phyloP scores from a whole-genome alignment of 2,329 filamentous ascomycete species.

The Paracoccidioides lutzii region DNA sequence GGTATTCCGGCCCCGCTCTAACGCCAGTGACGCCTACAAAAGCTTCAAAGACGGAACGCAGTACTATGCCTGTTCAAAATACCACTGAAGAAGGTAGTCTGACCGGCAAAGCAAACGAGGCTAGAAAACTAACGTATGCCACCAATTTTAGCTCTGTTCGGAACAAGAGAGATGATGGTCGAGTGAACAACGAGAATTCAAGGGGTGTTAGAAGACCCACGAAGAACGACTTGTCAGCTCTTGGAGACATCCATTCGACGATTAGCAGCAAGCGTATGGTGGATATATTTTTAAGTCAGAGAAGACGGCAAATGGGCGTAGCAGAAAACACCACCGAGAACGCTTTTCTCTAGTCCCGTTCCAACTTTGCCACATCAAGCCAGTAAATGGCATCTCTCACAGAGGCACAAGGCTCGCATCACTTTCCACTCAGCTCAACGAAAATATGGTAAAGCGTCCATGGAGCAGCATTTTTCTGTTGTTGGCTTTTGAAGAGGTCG shows the following conservation, averaged over 20 bases:
- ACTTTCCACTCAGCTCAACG: background rate
- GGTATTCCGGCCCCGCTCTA: background rate
- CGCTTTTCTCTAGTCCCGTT: slow-evolving; percentile 10
- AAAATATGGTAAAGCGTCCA: background rate
- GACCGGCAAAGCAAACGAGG: slow-evolving; percentile 1
- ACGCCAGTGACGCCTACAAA: slow-evolving; percentile 3
- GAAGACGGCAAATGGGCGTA: slow-evolving; percentile 9
- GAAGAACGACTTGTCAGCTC: slow-evolving; percentile 3
- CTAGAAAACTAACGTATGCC: slow-evolving; percentile 4
- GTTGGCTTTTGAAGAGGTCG: background rate
- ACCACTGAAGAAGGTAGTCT: slow-evolving; percentile 1
- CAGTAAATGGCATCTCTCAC: background rate
- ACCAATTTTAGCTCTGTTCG: slow-evolving; percentile 7
- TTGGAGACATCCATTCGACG: slow-evolving; percentile 10
- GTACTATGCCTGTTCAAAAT: slow-evolving; percentile 1
- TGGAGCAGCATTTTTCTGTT: background rate
- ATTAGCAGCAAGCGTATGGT: slow-evolving; percentile 15
- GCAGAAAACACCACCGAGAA: slow-evolving; percentile 9
- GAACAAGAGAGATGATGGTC: slow-evolving; percentile 2
- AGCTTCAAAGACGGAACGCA: background rate
- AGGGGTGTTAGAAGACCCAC: background rate
- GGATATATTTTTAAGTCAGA: slow-evolving; percentile 13
- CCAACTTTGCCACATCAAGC: background rate
- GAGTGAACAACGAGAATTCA: slow-evolving; percentile 11
- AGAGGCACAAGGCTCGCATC: background rate